Percentiles rank a stretch among this genome's conserved stretches.
phyloP scores from a whole-genome alignment of 2,329 filamentous ascomycete species.

The Drechslerella dactyloides region DNA sequence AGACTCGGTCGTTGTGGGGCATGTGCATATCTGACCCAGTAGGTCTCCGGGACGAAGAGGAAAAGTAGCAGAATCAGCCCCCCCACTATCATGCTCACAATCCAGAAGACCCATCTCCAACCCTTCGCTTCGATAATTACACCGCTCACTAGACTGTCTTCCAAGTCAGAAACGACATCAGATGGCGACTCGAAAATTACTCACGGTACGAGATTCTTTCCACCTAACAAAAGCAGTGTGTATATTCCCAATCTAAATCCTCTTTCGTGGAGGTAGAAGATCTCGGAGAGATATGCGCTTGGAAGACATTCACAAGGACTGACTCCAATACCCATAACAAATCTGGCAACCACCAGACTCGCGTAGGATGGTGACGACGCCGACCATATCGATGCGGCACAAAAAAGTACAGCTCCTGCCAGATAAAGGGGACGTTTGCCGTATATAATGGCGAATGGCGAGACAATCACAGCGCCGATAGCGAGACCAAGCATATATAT shows the following conservation, averaged over 20 bases:
- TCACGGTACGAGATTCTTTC: constrained; percentile 83
- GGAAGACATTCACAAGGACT: constrained; percentile 91
- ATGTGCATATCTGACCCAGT: constrained; percentile 84
- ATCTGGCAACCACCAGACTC: constrained; percentile 78
- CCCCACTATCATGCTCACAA: constrained; percentile 79
- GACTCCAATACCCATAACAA: constrained; percentile 83
- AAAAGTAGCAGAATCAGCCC: constrained; percentile 76
- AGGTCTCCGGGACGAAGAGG: constrained; percentile 91
- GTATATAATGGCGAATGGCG: constrained; percentile 86
- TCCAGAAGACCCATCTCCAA: constrained; percentile 94
- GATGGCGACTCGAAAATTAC: background rate
- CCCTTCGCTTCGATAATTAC: constrained; percentile 76
- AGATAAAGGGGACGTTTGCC: constrained; percentile 93
- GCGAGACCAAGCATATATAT: constrained; percentile 94
- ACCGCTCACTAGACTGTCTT: constrained; percentile 71
- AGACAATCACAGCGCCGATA: constrained; percentile 80
- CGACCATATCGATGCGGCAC: constrained; percentile 80
- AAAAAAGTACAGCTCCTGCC: constrained; percentile 75
- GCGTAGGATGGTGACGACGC: constrained; percentile 79
- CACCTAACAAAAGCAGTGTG: constrained; percentile 82
- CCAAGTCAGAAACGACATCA: background rate
- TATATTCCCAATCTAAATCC: constrained; percentile 94
- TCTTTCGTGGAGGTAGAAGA: constrained; percentile 92
- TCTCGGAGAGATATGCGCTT: constrained; percentile 92
- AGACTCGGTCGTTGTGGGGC: constrained; percentile 57